Evolutionary conservation across 768 basidiomycete genomes (phyloP).

Genomic region (Neoboletus subvelutipes): DNA sequence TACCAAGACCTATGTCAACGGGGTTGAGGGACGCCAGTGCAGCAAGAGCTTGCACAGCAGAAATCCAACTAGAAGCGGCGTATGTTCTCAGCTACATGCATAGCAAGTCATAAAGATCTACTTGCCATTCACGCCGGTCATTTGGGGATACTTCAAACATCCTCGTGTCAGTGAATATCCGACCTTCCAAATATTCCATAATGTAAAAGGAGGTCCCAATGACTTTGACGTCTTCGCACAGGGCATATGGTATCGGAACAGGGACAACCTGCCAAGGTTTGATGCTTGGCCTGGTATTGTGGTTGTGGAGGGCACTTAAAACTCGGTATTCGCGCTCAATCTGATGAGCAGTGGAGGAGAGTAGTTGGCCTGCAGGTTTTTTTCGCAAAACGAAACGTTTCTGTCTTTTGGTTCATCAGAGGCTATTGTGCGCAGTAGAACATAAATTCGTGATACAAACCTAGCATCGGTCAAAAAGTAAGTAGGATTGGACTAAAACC

Average conservation of each 20-base stretch:
- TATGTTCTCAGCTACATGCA: background rate
- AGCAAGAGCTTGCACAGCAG: constrained; percentile 69
- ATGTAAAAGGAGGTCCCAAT: constrained; percentile 93
- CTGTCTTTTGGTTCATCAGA: constrained; percentile 35
- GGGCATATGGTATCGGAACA: constrained; percentile 77
- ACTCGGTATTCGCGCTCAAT: constrained; percentile 91
- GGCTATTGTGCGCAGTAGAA: constrained; percentile 1
- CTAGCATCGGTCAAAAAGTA: constrained; percentile 84
- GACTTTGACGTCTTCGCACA: constrained; percentile 76
- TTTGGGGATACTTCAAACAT: constrained; percentile 67
- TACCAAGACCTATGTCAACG: constrained; percentile 67
- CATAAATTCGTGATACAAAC: constrained; percentile 38
- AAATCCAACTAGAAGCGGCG: constrained; percentile 60
- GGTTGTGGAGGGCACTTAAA: constrained; percentile 69
- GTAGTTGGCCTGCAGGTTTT: constrained; percentile 84
- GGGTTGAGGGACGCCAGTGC: constrained; percentile 67
- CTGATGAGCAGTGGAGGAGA: constrained; percentile 92
- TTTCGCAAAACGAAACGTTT: constrained; percentile 84
- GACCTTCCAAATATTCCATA: constrained; percentile 93
- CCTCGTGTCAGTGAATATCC: constrained; percentile 85
- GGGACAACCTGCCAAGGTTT: constrained; percentile 60
- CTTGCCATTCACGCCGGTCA: constrained; percentile 72
- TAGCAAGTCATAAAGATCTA: constrained; percentile 1
- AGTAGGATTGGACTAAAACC: constrained; percentile 84
- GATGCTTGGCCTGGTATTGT: constrained; percentile 61